Conservation (phyloP, 257 asterid genomes). For the Solanum megistacrolobum region DNA sequence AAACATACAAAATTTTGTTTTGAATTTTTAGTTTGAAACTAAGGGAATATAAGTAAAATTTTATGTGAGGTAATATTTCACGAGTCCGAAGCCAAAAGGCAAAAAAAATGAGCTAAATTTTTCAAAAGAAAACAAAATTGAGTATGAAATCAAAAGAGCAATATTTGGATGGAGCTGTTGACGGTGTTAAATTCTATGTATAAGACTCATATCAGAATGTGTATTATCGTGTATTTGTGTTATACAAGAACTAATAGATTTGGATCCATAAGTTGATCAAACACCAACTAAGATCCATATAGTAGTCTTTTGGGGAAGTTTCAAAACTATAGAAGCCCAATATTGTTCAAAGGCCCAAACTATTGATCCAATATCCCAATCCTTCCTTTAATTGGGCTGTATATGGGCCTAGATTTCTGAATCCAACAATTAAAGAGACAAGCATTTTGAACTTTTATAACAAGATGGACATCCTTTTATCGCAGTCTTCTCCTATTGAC, state of each 20-base stretch:
- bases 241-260: neutral
- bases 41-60: neutral
- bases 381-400: neutral
- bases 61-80: neutral
- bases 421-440: neutral
- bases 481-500: neutral
- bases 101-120: too few relatives aligned
- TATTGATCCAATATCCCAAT: neutral
- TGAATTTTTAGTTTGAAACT: neutral
- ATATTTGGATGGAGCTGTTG: too few relatives aligned
- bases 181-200: too few relatives aligned
- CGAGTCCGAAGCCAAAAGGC: too few relatives aligned
- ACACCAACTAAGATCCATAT: neutral
- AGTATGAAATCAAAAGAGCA: too few relatives aligned
- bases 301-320: neutral
- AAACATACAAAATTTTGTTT: too few relatives aligned
- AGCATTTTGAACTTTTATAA: neutral
- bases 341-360: neutral
- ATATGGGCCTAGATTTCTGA: neutral
- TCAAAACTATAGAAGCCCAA: neutral
- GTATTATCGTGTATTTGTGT: neutral
- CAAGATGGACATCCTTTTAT: too few relatives aligned
- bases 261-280: neutral
- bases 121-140: too few relatives aligned
- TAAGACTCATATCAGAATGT: neutral